Evolutionary conservation across 2,329 filamentous ascomycete species (phyloP), one percentile per base, ranked within the genome.

Genomic region (Dactylonectria estremocensis): DNA sequence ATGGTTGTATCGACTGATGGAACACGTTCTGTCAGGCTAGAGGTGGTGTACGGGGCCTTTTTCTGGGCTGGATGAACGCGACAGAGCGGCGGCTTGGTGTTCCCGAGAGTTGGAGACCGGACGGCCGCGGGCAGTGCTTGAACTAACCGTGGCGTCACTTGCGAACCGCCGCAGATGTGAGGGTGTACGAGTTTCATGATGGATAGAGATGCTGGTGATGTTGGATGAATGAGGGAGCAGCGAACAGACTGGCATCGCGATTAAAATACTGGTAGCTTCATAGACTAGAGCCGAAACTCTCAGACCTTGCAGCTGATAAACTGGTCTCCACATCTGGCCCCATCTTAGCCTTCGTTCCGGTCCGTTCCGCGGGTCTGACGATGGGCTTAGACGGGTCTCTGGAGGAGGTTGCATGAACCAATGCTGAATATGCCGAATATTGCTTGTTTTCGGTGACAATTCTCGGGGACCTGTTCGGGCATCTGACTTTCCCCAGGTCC

Each of bases 101-200:
- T 6, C 9, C 22, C 7, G 2, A 14, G 18, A 5, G 7, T 11
- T 3, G 28, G 16, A 20, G 45, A 24, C 11, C 18, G 45, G 28
- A 40, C 16, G n/a, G 56, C 7, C 2, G 56, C 3, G 7, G 56
- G 13, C 18, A 31, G 35, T 24, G 31, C 5, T 18, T 14, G 24
- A 16, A n/a, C 8, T 8, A 59, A 18, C 37, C 45, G 5, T 16
- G 28, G n/a, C 2, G 43, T 58, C 13, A 31, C 28, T 2, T 20
- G 45, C 11, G 28, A 33, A 8, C 10, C 10, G 14, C 4, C 18
- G 43, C 18, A 20, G n/a, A 59, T 50, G 28, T 50, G 45, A 13
- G 56, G 45, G 7, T 28, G 56, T 11, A 56, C 16, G 18, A 45
- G 49, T n/a, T 59, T 59, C 56, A 59, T 59, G 28, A n/a, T 14